These are phyloP conservation scores for Leccinum cinnamomeum DNA, from an alignment of 1,284 basidiomycete genomes.

Conservation along the genomic window DNA sequence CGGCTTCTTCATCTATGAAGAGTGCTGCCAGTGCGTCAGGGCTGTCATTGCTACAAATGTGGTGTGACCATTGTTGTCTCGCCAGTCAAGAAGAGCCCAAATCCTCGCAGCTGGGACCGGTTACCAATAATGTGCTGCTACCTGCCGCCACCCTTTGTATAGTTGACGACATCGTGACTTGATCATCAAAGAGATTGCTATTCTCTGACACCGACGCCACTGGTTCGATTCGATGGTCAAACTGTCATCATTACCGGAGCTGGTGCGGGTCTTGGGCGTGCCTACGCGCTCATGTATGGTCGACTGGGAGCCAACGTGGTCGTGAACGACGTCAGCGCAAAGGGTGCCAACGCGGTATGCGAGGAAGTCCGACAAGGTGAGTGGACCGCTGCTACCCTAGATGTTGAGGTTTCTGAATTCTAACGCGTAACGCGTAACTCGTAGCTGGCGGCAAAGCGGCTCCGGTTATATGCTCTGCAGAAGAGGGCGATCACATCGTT, in stretches of 20 bases:
- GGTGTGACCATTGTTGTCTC: too few species aligned
- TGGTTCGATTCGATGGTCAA: slow-evolving; percentile 84
- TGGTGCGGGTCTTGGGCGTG: slow-evolving; percentile 89
- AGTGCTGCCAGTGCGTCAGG: too few species aligned
- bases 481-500: slow-evolving; percentile 90
- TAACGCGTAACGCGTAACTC: not conserved
- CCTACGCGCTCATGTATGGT: slow-evolving; percentile 90
- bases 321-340: slow-evolving; percentile 92
- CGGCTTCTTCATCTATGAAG: too few species aligned
- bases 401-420: not conserved
- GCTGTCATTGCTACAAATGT: too few species aligned
- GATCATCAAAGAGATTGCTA: too few species aligned
- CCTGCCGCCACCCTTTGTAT: too few species aligned
- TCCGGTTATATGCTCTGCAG: slow-evolving; percentile 83
- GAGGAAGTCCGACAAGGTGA: slow-evolving; percentile 81
- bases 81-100: too few species aligned
- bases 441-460: slow-evolving; percentile 87
- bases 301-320: slow-evolving; percentile 94
- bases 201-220: slow-evolving; percentile 43
- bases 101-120: too few species aligned
- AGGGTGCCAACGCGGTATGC: slow-evolving; percentile 82
- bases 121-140: too few species aligned
- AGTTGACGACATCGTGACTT: too few species aligned
- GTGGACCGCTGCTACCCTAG: slow-evolving; percentile 13
- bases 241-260: slow-evolving; percentile 95